Percentiles rank a stretch among this genome's conserved stretches.
These are phyloP conservation scores for Paramecium biaurelia DNA, from an alignment of 73 alveolate species.

Conservation along the genomic window DNA sequence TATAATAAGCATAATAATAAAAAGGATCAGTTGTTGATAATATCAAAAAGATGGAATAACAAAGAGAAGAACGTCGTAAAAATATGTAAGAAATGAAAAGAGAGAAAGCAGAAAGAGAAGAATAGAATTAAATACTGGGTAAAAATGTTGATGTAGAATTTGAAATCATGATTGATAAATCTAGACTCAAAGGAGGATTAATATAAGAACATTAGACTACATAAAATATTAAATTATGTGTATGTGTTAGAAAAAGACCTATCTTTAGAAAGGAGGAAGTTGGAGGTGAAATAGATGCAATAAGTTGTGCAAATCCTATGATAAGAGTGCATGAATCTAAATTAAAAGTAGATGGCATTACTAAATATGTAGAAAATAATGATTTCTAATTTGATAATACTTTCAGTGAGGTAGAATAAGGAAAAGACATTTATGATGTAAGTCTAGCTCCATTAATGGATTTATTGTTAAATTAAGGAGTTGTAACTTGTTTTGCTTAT, in stretches of 20 bases:
- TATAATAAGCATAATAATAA: not conserved
- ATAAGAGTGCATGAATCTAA: constrained; percentile 91
- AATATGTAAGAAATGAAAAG: constrained; percentile 84
- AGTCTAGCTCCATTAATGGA: constrained; percentile 81
- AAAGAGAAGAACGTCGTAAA: constrained; percentile 86
- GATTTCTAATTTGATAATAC: constrained; percentile 92
- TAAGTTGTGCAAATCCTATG: constrained; percentile 92
- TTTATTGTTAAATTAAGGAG: constrained; percentile 79
- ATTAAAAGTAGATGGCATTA: constrained; percentile 96
- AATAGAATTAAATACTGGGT: constrained; percentile 78
- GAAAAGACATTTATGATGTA: constrained; percentile 81
- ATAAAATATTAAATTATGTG: constrained; percentile 80
- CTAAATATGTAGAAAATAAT: constrained; percentile 94
- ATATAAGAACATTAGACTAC: constrained; percentile 71
- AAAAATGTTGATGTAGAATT: constrained; percentile 83
- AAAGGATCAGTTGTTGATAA: constrained; percentile 83
- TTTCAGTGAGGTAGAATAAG: constrained; percentile 81
- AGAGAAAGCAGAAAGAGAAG: constrained; percentile 78
- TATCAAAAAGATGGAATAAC: constrained; percentile 73
- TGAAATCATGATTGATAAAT: constrained; percentile 80
- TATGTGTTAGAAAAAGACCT: constrained; percentile 98
- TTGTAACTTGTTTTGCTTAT: constrained; percentile 97
- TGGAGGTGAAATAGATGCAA: constrained; percentile 96
- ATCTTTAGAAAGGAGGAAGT: constrained; percentile 84
- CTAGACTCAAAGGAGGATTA: constrained; percentile 64